These are phyloP conservation scores for Penicillium coffeae DNA, from an alignment of 495 filamentous ascomycete genomes.

Conservation along the genomic window DNA sequence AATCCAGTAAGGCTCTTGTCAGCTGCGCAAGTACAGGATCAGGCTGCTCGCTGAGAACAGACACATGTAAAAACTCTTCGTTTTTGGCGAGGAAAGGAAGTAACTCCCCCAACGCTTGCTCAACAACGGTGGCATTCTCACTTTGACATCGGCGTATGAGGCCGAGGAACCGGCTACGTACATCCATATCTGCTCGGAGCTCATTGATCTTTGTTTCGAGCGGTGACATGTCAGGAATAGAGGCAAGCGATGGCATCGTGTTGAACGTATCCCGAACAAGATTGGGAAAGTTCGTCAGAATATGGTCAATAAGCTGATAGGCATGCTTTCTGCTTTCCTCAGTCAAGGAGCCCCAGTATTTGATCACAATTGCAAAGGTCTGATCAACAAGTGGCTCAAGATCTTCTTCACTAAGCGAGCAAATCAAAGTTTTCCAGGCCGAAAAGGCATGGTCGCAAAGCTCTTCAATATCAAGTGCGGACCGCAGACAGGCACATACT, in stretches of 20 bases:
- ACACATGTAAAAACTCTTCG: constrained; percentile 76
- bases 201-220: constrained; percentile 59
- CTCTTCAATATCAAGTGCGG: constrained; percentile 67
- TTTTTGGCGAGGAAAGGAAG: constrained; percentile 64
- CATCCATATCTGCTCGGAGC: constrained; percentile 57
- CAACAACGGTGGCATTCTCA: constrained; percentile 80
- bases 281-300: constrained; percentile 57
- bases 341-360: constrained; percentile 70
- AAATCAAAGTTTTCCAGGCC: constrained; percentile 78
- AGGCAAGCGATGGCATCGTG: constrained; percentile 71
- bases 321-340: constrained; percentile 53
- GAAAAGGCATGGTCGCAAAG: constrained; percentile 74
- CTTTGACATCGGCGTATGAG: constrained; percentile 71
- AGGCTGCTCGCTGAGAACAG: constrained; percentile 81
- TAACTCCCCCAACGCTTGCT: constrained; percentile 74
- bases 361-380: constrained; percentile 80
- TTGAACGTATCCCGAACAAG: constrained; percentile 61
- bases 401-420: constrained; percentile 68
- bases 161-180: constrained; percentile 59
- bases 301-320: constrained; percentile 55
- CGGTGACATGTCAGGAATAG: constrained; percentile 64
- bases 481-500: constrained; percentile 77
- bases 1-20: constrained; percentile 75
- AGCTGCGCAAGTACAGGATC: constrained; percentile 68
- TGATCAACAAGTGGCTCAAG: constrained; percentile 75